Percentiles rank a stretch among this genome's conserved stretches.
phyloP scores from a whole-genome alignment of 768 basidiomycete genomes.

The Hypholoma fasciculare region DNA sequence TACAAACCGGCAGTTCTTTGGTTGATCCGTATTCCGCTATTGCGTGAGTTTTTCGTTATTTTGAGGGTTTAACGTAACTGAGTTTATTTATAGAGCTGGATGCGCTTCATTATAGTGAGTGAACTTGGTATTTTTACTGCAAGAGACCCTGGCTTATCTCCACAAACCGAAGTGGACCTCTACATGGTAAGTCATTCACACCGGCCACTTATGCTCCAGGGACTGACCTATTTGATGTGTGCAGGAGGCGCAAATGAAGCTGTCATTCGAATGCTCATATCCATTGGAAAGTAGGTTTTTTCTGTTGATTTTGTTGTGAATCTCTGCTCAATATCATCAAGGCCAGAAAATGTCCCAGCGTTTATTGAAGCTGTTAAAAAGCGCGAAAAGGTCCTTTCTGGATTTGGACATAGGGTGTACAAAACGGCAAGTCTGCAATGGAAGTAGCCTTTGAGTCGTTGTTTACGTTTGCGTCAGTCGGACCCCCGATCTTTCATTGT shows the following conservation, averaged over 20 bases:
- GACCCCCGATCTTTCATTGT: slow-evolving; percentile 92
- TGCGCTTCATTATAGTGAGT: slow-evolving; percentile 87
- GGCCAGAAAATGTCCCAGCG: slow-evolving; percentile 80
- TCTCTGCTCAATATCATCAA: slow-evolving; percentile 20
- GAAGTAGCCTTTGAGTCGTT: slow-evolving; percentile 12
- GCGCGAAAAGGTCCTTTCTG: slow-evolving; percentile 85
- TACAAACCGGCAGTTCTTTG: slow-evolving; percentile 86
- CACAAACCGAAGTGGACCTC: slow-evolving; percentile 51
- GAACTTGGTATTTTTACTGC: neutral
- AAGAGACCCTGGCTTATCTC: neutral
- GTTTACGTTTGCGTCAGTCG: slow-evolving; percentile 45
- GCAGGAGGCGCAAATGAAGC: slow-evolving; percentile 90
- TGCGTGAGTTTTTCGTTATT: slow-evolving; percentile 46
- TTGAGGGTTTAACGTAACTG: neutral
- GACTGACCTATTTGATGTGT: neutral
- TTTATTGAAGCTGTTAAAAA: slow-evolving; percentile 88
- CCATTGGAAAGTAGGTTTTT: slow-evolving; percentile 71
- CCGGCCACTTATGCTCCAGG: neutral
- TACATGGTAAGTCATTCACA: slow-evolving; percentile 52
- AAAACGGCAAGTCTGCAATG: slow-evolving; percentile 39
- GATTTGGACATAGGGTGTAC: slow-evolving; percentile 77
- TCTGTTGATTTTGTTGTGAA: neutral
- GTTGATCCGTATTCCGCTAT: slow-evolving; percentile 91
- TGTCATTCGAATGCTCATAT: slow-evolving; percentile 90
- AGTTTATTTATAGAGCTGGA: slow-evolving; percentile 55